A percentile compares a stretch with the other conserved stretches of the same genome.
These are phyloP conservation scores for Didymella arachidicola DNA, from an alignment of 2,329 filamentous ascomycete species.

Conservation along the genomic window DNA sequence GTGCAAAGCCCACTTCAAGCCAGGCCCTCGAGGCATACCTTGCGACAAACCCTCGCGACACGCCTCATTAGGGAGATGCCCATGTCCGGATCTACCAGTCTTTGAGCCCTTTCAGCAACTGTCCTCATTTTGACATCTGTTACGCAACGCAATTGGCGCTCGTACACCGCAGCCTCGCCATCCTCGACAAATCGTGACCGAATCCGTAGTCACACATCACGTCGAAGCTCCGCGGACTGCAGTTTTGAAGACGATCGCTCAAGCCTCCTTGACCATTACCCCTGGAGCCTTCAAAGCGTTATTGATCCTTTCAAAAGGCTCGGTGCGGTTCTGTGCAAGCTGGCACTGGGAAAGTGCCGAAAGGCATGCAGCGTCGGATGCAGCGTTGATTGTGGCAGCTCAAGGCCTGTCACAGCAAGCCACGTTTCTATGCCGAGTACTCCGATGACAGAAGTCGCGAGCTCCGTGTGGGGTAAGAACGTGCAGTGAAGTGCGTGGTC, in stretches of 20 bases:
- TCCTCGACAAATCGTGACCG: background rate
- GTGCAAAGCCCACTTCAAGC: slow-evolving; percentile 8
- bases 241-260: background rate
- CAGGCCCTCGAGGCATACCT: slow-evolving; percentile 7
- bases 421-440: slow-evolving; percentile 8
- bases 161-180: background rate
- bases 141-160: background rate
- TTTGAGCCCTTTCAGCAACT: background rate
- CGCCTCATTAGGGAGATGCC: background rate
- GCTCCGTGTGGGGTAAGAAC: slow-evolving; percentile 11
- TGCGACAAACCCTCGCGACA: slow-evolving; percentile 16
- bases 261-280: background rate
- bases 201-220: background rate
- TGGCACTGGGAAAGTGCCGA: background rate
- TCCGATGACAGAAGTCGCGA: background rate
- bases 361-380: background rate
- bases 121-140: background rate
- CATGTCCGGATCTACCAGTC: background rate
- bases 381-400: background rate
- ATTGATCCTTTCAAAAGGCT: background rate
- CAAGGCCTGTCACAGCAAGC: slow-evolving; percentile 1
- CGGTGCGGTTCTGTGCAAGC: background rate
- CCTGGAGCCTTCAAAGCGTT: background rate
- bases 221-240: background rate
- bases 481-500: slow-evolving; percentile 12